Base-by-base conservation (phyloP, 2,329 filamentous ascomycete genomes). In the Calonectria hongkongensis region DNA sequence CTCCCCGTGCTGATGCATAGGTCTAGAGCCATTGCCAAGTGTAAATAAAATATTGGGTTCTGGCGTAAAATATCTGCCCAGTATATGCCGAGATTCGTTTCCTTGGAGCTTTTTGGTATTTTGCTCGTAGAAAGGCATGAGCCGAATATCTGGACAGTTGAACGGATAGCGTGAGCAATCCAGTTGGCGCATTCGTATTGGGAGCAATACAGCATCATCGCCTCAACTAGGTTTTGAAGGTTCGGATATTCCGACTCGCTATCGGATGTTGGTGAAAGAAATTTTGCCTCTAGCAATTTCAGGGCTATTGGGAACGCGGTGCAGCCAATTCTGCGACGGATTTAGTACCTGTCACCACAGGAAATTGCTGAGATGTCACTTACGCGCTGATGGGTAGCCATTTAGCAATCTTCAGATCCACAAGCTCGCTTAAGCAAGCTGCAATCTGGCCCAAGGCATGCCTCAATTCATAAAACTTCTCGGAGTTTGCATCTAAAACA, bases 141-240 rank as follows among this genome's bases (percentile, higher is more conserved):
- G 15, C 54, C 27, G 21, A 60, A 60, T 60, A 36, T 60, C 2
- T 18, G 33, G 8, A 60, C 54, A 8, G 36, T 41, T 10, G 54
- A 60, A 6, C 54, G 33, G 12, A 60, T 60, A 8, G 54, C 54
- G 9, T 60, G 36, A 30, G 54, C 54, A 15, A 60, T 4, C 54
- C 36, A 60, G 21, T 25, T 60, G 33, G 54, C 54, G 21, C 54
- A 60, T 25, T 60, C 54, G 54, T 60, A 41, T n/a, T 60, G 54
- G 25, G 54, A 41, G 13, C 54, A 60, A 21, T 60, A 60, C 6
- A 60, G 21, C 54, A 60, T 60, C 54, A 60, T 60, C 8, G 54
- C 54, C 10, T 39, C 54, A 6, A 60, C 21, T 3, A 60, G 13
- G 8, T 41, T 60, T 27, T 60, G 54, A 27, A 60, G 54, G 10